Evolutionary conservation across 352 stramenopile species (phyloP), one percentile per base, ranked within the genome.

Genomic region (Pythium sp.): DNA sequence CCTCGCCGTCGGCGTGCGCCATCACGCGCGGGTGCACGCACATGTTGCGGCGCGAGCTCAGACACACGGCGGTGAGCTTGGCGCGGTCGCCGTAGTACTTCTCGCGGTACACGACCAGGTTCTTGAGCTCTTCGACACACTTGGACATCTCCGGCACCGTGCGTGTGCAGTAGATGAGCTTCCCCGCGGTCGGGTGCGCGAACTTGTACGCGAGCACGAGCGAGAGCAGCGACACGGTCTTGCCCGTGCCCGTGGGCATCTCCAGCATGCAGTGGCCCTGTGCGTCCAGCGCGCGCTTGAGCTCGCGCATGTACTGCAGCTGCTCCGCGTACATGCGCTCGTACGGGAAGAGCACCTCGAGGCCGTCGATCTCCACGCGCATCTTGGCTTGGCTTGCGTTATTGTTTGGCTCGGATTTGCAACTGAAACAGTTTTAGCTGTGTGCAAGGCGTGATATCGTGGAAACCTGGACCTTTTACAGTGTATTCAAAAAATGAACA

Each of bases 91-190:
- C 90, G 34, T 94, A 79, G 41, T 92, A 72, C 68, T 91, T 58
- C 24, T 75, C 68, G 9, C 91, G 78, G 72, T 96, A 97, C 15
- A 70, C 65, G 8, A 99, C 82, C 28, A 99, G 91, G 20, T 89
- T 84, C 76, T 98, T 99, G 65, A 99, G 85, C 79, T 99, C 98
- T 72, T 99, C 95, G 70, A 99, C 90, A 68, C 91, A 98, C 69
- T 98, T 98, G 53, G 97, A 95, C 98, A 99, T 99, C 83, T 99
- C 98, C 0, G 97, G 97, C 24, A 99, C 98, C 5, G 98, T 99
- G 24, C 98, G 96, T 41, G 98, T 99, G 77, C 98, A 99, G 78
- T 99, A 99, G 28, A 99, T 87, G 58, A 99, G 85, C 79, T 99
- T 99, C 30, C 98, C 98, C 5, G 81, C 79, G 11, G 91, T 96